Evolutionary conservation across 257 asterid genomes (phyloP), one percentile per base, ranked within the genome.

Genomic region (Penstemon davidsonii): DNA sequence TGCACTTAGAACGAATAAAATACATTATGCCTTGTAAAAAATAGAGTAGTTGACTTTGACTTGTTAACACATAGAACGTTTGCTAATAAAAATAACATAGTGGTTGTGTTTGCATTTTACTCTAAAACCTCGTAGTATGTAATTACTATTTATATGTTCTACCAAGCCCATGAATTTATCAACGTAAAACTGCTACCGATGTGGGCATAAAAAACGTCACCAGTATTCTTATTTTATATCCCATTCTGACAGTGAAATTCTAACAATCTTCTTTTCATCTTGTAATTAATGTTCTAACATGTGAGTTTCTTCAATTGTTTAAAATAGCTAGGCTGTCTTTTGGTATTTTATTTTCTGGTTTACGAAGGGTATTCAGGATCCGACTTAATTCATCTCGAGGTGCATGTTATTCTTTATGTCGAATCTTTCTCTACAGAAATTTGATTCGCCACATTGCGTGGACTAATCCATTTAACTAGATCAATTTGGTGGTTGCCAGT

Each of bases 181-280:
- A 37, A 56, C 44, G 13, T 39, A 46, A 74, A 62, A 52, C 63
- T 25, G 33, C 55, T 6, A 39, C 36, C 41, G 33, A 42, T 54
- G 71, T 55, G 49, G 41, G 60, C 79, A 74, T 55, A 52, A 15
- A 18, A 67, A 66, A 7, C 55, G 15, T 41, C 51, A 62, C 40
- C 44, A 6, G 7, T 38, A 7, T 56, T 55, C 49, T 37, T 49
- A 38, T 25, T 25, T 44, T 55, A 37, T 6, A 46, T 43, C 37
- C 63, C 55, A 41, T 6, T 60, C 51, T 41, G 74, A 76, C 40
- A 15, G 19, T 25, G 74, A 71, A 67, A 56, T 66, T 61, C 67
- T 61, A 76, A 49, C 71, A 9, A 61, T 5, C 61, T 55, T 63
- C 13, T 43, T 59, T 76, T 60, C 69, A 41, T 11, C n/a, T 5